Conservation (phyloP, 148 eudicot genomes). For the Vaccinium macrocarpon region DNA sequence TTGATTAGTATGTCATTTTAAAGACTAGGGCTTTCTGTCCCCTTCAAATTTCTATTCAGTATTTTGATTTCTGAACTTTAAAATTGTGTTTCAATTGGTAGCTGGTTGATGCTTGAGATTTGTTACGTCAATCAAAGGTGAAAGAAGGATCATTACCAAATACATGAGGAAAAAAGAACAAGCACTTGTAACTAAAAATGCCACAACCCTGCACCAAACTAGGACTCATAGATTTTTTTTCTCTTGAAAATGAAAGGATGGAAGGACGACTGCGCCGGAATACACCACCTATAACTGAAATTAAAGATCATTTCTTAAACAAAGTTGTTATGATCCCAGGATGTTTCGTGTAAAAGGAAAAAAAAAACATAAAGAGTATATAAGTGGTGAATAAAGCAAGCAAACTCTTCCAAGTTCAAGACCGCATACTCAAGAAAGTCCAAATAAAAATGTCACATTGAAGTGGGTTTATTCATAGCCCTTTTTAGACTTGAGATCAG, state of each 20-base stretch:
- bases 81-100: too few species aligned
- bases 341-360: background rate
- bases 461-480: background rate
- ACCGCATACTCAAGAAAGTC: background rate
- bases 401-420: background rate
- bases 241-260: conserved; percentile 93
- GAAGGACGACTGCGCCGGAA: conserved; percentile 87
- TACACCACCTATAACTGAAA: background rate
- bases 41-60: too few species aligned
- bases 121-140: background rate
- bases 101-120: background rate
- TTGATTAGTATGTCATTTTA: too few species aligned
- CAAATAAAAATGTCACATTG: background rate
- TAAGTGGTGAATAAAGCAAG: background rate
- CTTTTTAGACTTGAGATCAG: background rate
- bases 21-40: too few species aligned
- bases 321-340: background rate
- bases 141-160: background rate
- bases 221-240: conserved; percentile 89
- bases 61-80: too few species aligned
- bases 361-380: background rate
- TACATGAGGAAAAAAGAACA: background rate
- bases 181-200: conserved; percentile 74
- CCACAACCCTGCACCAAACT: conserved; percentile 96
- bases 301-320: too few species aligned